Percentiles rank a stretch among this genome's conserved stretches.
phyloP scores from a whole-genome alignment of 2,329 filamentous ascomycete species.

The Cladosporium colombiae region DNA sequence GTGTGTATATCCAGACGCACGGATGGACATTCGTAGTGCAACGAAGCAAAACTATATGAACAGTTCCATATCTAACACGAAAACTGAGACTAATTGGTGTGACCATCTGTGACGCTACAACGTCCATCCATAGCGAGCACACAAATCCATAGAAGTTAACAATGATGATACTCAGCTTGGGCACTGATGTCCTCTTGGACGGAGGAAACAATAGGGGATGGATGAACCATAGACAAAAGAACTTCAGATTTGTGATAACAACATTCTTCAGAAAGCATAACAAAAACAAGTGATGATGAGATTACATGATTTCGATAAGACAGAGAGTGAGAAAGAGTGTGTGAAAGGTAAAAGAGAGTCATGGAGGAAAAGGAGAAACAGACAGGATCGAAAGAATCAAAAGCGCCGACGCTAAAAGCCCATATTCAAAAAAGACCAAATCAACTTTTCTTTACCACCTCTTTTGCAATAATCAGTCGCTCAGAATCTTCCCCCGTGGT shows the following conservation, averaged over 20 bases:
- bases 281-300: neutral
- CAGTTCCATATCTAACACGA: too few species aligned
- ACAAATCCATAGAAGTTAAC: too few species aligned
- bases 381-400: neutral
- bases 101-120: too few species aligned
- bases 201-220: neutral
- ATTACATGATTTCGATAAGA: neutral
- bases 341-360: neutral
- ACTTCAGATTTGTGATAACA: neutral
- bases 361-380: neutral
- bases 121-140: too few species aligned
- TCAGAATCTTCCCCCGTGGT: conserved; percentile 6
- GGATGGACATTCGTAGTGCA: too few species aligned
- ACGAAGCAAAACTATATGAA: too few species aligned
- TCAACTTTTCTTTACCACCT: neutral
- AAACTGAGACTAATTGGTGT: too few species aligned
- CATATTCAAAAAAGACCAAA: neutral
- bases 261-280: neutral
- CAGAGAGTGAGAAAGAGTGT: neutral
- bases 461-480: too few species aligned
- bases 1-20: too few species aligned
- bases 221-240: neutral
- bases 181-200: too few species aligned
- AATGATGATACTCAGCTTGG: too few species aligned
- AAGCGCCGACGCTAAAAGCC: conserved; percentile 4